Conservation (phyloP, 441 rosid species). For the Gossypium lobatum region DNA sequence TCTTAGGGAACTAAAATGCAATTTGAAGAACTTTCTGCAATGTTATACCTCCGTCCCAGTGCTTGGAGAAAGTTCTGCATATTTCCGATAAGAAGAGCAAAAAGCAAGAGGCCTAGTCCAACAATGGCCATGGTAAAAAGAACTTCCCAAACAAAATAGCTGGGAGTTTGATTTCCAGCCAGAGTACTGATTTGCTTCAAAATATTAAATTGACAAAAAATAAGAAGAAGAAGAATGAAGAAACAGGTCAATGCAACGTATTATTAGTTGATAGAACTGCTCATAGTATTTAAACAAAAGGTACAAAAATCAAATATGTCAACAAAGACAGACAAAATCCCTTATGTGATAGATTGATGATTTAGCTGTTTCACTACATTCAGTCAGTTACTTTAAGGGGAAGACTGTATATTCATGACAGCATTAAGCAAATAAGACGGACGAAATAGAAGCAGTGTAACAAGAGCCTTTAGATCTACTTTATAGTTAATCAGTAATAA, state of each 20-base stretch:
- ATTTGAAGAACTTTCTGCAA: conserved; percentile 1
- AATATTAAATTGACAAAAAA: conserved; percentile 13
- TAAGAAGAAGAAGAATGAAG: background rate
- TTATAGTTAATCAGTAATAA: background rate
- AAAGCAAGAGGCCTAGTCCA: conserved; percentile 82
- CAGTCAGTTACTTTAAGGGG: background rate
- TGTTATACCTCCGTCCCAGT: conserved; percentile 66
- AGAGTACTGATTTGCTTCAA: conserved; percentile 95
- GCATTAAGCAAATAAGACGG: background rate
- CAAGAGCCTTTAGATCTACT: background rate
- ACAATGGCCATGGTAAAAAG: conserved; percentile 79
- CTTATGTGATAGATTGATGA: background rate
- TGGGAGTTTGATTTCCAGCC: conserved; percentile 83
- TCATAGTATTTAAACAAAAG: conserved; percentile 7
- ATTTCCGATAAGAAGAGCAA: conserved; percentile 90
- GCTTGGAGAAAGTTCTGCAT: conserved; percentile 94
- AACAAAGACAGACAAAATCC: background rate
- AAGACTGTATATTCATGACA: background rate
- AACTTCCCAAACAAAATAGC: conserved; percentile 77
- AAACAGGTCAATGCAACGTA: background rate
- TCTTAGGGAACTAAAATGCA: background rate
- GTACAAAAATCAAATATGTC: conserved; percentile 2
- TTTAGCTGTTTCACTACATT: background rate
- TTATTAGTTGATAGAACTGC: conserved; percentile 1
- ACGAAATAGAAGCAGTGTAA: conserved; percentile 5